phyloP scores from a whole-genome alignment of 345 rosid species.

The Cardamine chenopodiifolia region DNA sequence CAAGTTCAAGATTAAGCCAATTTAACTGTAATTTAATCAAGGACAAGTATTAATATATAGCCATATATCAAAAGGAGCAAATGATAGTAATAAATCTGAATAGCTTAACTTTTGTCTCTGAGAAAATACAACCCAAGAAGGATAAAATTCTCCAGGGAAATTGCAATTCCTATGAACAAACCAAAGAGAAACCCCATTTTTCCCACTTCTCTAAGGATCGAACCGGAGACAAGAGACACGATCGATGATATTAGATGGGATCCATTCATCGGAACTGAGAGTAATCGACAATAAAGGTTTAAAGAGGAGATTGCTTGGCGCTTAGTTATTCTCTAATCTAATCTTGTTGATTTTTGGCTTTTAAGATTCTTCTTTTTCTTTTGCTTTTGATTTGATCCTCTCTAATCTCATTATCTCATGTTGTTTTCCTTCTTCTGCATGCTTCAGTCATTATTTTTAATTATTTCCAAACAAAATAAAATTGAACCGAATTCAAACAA shows the following conservation, averaged over 20 bases:
- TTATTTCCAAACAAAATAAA: too few relatives aligned
- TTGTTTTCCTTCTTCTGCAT: slow-evolving; percentile 21
- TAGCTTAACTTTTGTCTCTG: slow-evolving; percentile 73
- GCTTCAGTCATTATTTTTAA: background rate
- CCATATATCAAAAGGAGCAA: background rate
- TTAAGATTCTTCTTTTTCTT: slow-evolving; percentile 20
- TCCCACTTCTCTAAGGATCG: background rate
- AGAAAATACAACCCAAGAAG: slow-evolving; percentile 86
- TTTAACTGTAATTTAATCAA: slow-evolving; percentile 55
- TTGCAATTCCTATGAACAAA: slow-evolving; percentile 52
- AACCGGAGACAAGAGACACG: slow-evolving; percentile 17
- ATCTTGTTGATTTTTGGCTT: slow-evolving; percentile 7
- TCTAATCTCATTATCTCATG: slow-evolving; percentile 9
- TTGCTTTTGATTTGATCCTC: slow-evolving; percentile 20
- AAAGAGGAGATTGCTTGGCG: slow-evolving; percentile 25
- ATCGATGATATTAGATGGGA: slow-evolving; percentile 4
- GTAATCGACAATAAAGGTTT: slow-evolving; percentile 24
- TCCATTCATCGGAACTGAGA: slow-evolving; percentile 33
- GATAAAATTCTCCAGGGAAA: slow-evolving; percentile 65
- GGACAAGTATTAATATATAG: slow-evolving; percentile 30
- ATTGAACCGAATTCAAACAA: too few relatives aligned
- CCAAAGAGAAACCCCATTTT: slow-evolving; percentile 59
- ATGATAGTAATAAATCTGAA: background rate
- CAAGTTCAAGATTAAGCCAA: slow-evolving; percentile 84
- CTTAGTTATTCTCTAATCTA: slow-evolving; percentile 27